Evolutionary conservation across 164 flowering plant species (phyloP).

Genomic region (Berberis vulgaris): DNA sequence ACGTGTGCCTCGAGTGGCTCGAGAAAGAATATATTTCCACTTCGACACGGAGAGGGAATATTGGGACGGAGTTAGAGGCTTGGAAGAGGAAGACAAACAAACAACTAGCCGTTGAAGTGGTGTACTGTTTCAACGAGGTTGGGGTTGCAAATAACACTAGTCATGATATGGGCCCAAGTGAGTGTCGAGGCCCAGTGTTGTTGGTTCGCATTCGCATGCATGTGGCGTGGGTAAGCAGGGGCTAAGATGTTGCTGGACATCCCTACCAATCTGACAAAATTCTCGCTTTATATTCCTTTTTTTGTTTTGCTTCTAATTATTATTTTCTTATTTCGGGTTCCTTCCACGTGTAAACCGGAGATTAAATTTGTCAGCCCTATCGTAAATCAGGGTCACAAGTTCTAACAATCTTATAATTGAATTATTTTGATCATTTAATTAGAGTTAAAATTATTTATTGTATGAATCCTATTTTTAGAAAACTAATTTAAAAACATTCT

Average conservation of each 20-base stretch:
- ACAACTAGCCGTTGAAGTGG: constrained; percentile 31
- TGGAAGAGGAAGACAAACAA: constrained; percentile 37
- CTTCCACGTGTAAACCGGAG: not conserved
- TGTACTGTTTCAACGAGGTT: not conserved
- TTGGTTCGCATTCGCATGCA: not conserved
- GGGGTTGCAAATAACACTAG: not conserved
- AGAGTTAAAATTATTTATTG: too few relatives aligned
- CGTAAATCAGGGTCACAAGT: not conserved
- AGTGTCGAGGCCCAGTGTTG: not conserved
- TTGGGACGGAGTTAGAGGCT: constrained; percentile 19
- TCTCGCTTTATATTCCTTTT: not conserved
- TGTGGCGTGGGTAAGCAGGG: constrained; percentile 19
- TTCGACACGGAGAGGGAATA: constrained; percentile 45
- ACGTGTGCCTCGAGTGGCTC: constrained; percentile 20
- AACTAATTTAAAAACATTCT: too few relatives aligned
- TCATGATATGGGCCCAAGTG: not conserved
- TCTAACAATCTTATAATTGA: not conserved
- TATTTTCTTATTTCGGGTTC: not conserved
- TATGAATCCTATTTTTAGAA: too few relatives aligned
- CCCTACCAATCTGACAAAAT: constrained; percentile 10
- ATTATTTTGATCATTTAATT: too few relatives aligned
- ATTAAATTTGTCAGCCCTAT: not conserved
- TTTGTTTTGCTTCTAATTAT: not conserved
- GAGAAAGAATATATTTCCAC: constrained; percentile 20
- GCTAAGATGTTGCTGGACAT: constrained; percentile 18